Evolutionary conservation across 768 basidiomycete genomes (phyloP).

Genomic region (Goffeauzyma gilvescens): DNA sequence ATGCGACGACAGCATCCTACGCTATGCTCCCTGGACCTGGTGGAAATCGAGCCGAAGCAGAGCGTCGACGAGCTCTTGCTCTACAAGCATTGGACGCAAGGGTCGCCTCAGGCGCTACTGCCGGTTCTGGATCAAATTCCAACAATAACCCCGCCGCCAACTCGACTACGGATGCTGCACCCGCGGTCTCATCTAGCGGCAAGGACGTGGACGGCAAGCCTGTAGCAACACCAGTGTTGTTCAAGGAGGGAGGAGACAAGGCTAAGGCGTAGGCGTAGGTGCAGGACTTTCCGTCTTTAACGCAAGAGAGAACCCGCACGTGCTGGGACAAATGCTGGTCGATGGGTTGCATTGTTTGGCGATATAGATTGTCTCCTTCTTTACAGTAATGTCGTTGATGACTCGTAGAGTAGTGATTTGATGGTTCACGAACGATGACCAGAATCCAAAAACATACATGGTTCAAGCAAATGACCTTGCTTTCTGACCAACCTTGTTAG

Average conservation of each 20-base stretch:
- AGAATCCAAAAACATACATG: too few species aligned
- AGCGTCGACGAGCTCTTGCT: conserved; percentile 86
- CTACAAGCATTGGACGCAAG: conserved; percentile 91
- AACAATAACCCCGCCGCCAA: conserved; percentile 2
- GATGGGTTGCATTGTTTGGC: too few species aligned
- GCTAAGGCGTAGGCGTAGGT: not conserved
- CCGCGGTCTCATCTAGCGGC: not conserved
- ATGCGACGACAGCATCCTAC: conserved; percentile 36
- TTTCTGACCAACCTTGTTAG: too few species aligned
- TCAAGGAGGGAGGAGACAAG: conserved; percentile 3
- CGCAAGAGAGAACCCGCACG: too few species aligned
- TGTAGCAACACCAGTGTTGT: not conserved
- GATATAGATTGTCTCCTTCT: too few species aligned
- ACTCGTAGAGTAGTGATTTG: too few species aligned
- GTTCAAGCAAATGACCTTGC: too few species aligned
- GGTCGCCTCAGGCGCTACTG: conserved; percentile 38
- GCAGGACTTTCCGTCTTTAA: too few species aligned
- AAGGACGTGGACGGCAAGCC: not conserved
- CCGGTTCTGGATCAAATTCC: conserved; percentile 17
- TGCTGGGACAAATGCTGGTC: too few species aligned
- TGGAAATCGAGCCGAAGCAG: conserved; percentile 84
- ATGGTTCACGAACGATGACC: too few species aligned
- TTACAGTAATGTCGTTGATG: too few species aligned
- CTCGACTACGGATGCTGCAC: not conserved
- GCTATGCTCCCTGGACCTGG: conserved; percentile 50